Evolutionary conservation across 2,329 filamentous ascomycete species (phyloP).

Genomic region (Teratosphaeriaceae sp.): DNA sequence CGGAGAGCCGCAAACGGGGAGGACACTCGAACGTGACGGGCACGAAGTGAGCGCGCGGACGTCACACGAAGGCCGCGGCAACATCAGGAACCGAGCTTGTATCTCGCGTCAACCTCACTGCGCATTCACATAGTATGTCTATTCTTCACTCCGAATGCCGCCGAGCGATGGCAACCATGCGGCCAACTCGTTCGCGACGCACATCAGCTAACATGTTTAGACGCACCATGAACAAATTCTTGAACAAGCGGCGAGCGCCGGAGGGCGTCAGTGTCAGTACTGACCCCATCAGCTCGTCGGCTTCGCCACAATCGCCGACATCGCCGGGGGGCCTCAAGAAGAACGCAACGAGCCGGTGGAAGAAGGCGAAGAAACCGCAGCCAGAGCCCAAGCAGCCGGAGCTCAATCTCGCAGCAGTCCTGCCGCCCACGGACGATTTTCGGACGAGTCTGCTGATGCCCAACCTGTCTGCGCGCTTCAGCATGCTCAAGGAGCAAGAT

Average conservation of each 20-base stretch:
- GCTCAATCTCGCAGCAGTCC: conserved; percentile 64
- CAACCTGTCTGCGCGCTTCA: conserved; percentile 88
- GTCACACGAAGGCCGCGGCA: neutral
- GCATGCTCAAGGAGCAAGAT: conserved; percentile 92
- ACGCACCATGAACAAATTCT: conserved; percentile 65
- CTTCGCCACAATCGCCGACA: conserved; percentile 7
- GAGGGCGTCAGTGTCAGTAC: conserved; percentile 40
- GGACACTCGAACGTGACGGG: neutral
- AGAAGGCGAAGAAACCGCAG: conserved; percentile 46
- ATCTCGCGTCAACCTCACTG: conserved; percentile 1
- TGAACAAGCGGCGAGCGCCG: conserved; percentile 64
- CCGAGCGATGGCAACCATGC: conserved; percentile 14
- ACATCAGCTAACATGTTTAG: conserved; percentile 12
- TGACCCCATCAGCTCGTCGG: conserved; percentile 14
- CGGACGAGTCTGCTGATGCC: conserved; percentile 95
- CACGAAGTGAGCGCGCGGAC: neutral
- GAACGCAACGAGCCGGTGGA: conserved; percentile 29
- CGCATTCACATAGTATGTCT: conserved; percentile 5
- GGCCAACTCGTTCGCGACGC: neutral
- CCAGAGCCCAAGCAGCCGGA: conserved; percentile 48
- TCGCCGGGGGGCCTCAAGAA: conserved; percentile 27
- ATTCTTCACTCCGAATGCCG: neutral
- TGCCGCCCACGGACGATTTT: conserved; percentile 84
- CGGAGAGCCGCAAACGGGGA: neutral
- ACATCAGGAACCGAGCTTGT: neutral